Base-by-base conservation (phyloP, 148 eudicot species). In the Rhododendron ovatum region DNA sequence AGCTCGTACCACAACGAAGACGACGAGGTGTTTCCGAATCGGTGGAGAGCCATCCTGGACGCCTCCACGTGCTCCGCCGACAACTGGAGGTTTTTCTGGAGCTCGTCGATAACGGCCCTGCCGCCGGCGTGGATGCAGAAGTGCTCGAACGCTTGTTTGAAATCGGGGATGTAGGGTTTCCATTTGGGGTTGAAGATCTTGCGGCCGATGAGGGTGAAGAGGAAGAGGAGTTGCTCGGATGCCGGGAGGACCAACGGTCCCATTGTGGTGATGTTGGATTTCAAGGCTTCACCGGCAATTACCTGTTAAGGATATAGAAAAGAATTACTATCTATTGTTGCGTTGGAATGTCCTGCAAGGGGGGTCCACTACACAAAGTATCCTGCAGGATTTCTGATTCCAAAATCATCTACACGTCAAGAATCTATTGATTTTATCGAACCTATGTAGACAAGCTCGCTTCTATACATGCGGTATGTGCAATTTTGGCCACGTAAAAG, bases 41-140 rank as follows among this genome's bases (percentile, higher is more conserved):
- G 83, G 82, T 93, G 96, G 57, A 95, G 82, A 1, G 98, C 89
- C 98, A 95, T 95, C 57, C 98, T 85, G 6, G 98, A 95, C 20
- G 98, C 93, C 74, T 95, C 98, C 41, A 92, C 93, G 73, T 95
- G 98, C 78, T 93, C 92, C 0, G 91, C 87, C 0, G 95, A 92
- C 2, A 95, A 82, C 74, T 91, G 92, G 2, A 95, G 94, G 59
- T 88, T 95, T 91, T 95, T 95, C 87, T 95, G 96, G 0, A 93
- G 91, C 89, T 93, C 95, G 30, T 95, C 98, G 43, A 95, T 93
- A 35, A 95, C 97, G 0, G 97, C 97, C 77, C 96, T 61, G 13
- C 98, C 98, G 0, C 98, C 98, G 4, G 98, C 95, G 65, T 94
- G 98, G 75, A 94, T 95, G 71, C 98, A 95, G 84, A 95, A 95